Evolutionary conservation across 2,329 filamentous ascomycete species (phyloP), one percentile per base, ranked within the genome.

Genomic region (Juglanconis juglandina): DNA sequence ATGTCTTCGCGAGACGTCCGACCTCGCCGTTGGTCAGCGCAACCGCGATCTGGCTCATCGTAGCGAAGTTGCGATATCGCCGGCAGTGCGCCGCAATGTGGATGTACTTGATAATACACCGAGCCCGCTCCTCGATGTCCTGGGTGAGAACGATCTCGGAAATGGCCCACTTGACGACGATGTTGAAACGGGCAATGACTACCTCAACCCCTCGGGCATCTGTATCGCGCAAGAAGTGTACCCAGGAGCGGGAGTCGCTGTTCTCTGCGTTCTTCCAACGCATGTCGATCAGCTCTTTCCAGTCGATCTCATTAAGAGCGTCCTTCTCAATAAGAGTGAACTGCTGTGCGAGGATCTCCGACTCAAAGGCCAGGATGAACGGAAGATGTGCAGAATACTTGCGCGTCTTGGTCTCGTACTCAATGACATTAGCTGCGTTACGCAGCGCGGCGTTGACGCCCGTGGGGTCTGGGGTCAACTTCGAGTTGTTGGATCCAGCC

Each of bases 261-360:
- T 83, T 83, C 14, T 84, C 81, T 17, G 81, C 78, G 66, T 92
- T 86, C 70, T 90, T 91, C 90, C 91, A 94, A 54, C 85, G 85
- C 81, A 95, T 88, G 58, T 92, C 89, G 58, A 94, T 90, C 11
- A 95, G 79, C 66, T 95, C 91, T 70, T 90, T 92, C 91, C 91
- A 95, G 74, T 94, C 90, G 64, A 95, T 90, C 72, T 94, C 91
- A 66, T 92, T 90, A 30, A 95, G 78, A 1, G 90, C 91, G 70
- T 94, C 91, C 71, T 94, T 93, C 69, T 95, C 91, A 51, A 95
- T 91, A 39, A 95, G 81, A 0, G 90, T 94, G 66, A 95, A 91
- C 67, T 95, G 91, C 71, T 93, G 88, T 3, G 91, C 91, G 33
- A 95, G 80, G 3, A 88, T 78, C 66, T 91, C 87, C 5, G 91